These are phyloP conservation scores for Spergularia azorica DNA, from an alignment of 179 eudicot genomes.

Conservation along the genomic window DNA sequence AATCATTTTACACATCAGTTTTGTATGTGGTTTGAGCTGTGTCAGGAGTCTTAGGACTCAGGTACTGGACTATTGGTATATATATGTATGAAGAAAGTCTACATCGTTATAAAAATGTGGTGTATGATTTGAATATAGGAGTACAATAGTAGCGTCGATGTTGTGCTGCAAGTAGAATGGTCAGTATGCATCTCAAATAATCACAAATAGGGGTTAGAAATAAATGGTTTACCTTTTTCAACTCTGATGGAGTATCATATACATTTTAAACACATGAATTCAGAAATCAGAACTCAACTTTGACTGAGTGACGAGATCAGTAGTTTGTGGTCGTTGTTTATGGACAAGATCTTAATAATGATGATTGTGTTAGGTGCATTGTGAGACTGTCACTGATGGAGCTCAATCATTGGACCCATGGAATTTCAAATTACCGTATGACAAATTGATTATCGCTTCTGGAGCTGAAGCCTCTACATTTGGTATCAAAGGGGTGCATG, in stretches of 20 bases:
- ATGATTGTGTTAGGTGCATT: constrained; percentile 49
- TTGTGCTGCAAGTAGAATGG: neutral
- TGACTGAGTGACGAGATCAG: neutral
- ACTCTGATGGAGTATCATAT: no score
- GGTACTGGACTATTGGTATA: neutral
- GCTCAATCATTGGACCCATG: constrained; percentile 58
- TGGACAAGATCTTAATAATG: neutral
- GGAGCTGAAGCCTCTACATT: constrained; percentile 91
- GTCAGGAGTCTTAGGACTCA: neutral
- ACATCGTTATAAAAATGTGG: neutral
- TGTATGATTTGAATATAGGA: neutral
- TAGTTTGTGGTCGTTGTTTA: neutral
- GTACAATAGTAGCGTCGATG: neutral
- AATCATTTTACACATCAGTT: neutral
- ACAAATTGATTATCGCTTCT: constrained; percentile 87
- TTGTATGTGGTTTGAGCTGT: neutral
- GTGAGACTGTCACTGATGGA: constrained; percentile 78
- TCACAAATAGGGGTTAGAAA: neutral
- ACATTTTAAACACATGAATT: neutral
- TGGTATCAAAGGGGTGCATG: constrained; percentile 86
- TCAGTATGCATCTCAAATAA: neutral
- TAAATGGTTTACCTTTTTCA: no score
- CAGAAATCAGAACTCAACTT: neutral
- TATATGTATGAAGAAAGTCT: neutral
- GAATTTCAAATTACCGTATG: constrained; percentile 78